A percentile compares a stretch with the other conserved stretches of the same genome.
Evolutionary conservation across 2,329 filamentous ascomycete genomes (phyloP).

Genomic region (Ceratocystis destructans): DNA sequence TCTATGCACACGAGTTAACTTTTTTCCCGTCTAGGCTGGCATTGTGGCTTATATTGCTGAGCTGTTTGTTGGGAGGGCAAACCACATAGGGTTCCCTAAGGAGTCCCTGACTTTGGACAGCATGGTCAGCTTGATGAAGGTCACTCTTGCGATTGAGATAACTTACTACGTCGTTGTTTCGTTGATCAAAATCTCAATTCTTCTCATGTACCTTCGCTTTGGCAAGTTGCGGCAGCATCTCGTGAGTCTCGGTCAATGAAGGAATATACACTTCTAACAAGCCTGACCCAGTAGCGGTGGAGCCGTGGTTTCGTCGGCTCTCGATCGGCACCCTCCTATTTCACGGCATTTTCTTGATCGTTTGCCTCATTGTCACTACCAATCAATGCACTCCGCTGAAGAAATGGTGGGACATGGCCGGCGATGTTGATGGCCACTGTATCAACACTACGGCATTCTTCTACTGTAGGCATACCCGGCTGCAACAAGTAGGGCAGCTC

Average conservation of each 20-base stretch:
- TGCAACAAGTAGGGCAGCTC: no score
- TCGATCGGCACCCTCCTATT: conserved; percentile 27
- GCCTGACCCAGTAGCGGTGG: conserved; percentile 2
- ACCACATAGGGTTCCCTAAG: conserved; percentile 21
- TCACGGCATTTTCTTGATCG: conserved; percentile 30
- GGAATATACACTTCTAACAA: not conserved
- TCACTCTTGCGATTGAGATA: conserved; percentile 28
- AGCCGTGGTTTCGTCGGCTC: conserved; percentile 20
- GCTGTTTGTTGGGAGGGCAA: conserved; percentile 20
- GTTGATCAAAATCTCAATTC: conserved; percentile 32
- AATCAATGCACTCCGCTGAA: conserved; percentile 31
- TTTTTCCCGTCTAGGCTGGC: not conserved
- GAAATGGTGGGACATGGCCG: conserved; percentile 31
- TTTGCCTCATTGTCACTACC: conserved; percentile 29
- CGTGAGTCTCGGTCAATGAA: not conserved
- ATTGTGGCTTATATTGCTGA: conserved; percentile 21
- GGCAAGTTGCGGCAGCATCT: conserved; percentile 23
- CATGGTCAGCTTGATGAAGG: conserved; percentile 21
- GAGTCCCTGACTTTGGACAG: conserved; percentile 20
- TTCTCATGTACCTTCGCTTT: conserved; percentile 35
- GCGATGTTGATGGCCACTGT: conserved; percentile 26
- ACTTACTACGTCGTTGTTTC: conserved; percentile 31
- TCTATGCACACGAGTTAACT: not conserved
- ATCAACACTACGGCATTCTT: conserved; percentile 32
- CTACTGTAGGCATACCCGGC: conserved; percentile 25